These are phyloP conservation scores for Musa itinerans DNA, from an alignment of 176 grass and related monocot genomes.

Conservation along the genomic window DNA sequence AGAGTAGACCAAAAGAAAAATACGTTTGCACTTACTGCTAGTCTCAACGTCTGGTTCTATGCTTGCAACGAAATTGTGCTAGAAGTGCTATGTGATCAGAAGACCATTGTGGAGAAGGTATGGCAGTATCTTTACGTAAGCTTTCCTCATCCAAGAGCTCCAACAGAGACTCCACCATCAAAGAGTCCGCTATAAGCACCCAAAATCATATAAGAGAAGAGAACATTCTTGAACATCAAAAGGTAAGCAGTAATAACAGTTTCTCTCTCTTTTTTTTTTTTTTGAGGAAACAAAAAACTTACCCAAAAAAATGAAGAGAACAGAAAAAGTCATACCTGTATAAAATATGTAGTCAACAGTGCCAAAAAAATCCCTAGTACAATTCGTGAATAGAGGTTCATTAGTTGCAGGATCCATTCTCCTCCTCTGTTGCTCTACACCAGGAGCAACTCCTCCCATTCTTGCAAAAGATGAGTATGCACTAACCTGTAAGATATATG, in stretches of 20 bases:
- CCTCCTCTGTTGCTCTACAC: slow-evolving; percentile 88
- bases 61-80: slow-evolving; percentile 94
- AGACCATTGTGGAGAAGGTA: slow-evolving; percentile 97
- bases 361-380: slow-evolving; percentile 89
- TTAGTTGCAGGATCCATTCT: slow-evolving; percentile 86
- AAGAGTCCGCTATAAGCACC: slow-evolving; percentile 75
- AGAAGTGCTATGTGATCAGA: slow-evolving; percentile 97
- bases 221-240: not conserved
- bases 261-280: not conserved
- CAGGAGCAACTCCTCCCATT: slow-evolving; percentile 44
- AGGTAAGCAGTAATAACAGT: not conserved
- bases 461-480: slow-evolving; percentile 98
- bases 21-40: slow-evolving; percentile 30
- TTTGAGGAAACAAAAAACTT: slow-evolving; percentile 6
- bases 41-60: slow-evolving; percentile 66
- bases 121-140: slow-evolving; percentile 92
- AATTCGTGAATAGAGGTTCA: slow-evolving; percentile 98
- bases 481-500: slow-evolving; percentile 62
- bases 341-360: slow-evolving; percentile 99
- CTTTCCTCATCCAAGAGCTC: slow-evolving; percentile 96
- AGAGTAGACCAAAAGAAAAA: not conserved
- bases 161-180: slow-evolving; percentile 85
- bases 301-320: not conserved
- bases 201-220: slow-evolving; percentile 4
- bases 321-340: slow-evolving; percentile 44